These are phyloP conservation scores for Citrullus mucosospermus DNA, from an alignment of 306 rosid genomes.

Conservation along the genomic window DNA sequence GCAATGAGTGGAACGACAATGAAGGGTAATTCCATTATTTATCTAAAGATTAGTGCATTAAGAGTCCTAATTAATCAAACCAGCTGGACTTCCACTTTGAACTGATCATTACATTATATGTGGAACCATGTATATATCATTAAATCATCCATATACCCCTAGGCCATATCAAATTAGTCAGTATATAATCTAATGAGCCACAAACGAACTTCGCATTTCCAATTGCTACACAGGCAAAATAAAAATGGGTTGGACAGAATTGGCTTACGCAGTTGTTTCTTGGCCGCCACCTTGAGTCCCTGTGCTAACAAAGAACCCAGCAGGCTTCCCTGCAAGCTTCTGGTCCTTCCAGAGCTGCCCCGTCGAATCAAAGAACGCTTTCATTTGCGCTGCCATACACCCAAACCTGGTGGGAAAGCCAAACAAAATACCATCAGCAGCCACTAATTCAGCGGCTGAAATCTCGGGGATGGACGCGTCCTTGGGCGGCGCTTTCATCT, in stretches of 20 bases:
- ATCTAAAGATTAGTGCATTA: not conserved
- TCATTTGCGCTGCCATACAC: slow-evolving; percentile 93
- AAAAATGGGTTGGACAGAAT: not conserved
- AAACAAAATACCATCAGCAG: slow-evolving; percentile 68
- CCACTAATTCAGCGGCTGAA: slow-evolving; percentile 40
- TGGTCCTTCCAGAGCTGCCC: slow-evolving; percentile 79
- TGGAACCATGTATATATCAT: not conserved
- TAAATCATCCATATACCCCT: not conserved
- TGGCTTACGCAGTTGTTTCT: slow-evolving; percentile 86
- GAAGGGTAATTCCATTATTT: not conserved
- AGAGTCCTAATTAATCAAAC: not conserved
- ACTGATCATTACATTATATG: not conserved
- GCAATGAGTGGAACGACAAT: not conserved
- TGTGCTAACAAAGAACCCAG: slow-evolving; percentile 83
- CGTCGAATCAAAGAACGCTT: slow-evolving; percentile 84
- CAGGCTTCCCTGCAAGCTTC: slow-evolving; percentile 89
- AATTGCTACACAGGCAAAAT: not conserved
- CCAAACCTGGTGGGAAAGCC: slow-evolving; percentile 95
- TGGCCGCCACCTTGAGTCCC: slow-evolving; percentile 99
- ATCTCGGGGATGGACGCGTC: slow-evolving; percentile 51
- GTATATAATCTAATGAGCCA: not conserved
- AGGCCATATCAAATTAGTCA: not conserved
- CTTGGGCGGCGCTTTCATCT: slow-evolving; percentile 68
- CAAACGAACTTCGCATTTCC: not conserved
- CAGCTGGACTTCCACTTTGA: not conserved